Evolutionary conservation across 2,329 filamentous ascomycete species (phyloP), one percentile per base, ranked within the genome.

Genomic region (Raffaelea ambrosiae): DNA sequence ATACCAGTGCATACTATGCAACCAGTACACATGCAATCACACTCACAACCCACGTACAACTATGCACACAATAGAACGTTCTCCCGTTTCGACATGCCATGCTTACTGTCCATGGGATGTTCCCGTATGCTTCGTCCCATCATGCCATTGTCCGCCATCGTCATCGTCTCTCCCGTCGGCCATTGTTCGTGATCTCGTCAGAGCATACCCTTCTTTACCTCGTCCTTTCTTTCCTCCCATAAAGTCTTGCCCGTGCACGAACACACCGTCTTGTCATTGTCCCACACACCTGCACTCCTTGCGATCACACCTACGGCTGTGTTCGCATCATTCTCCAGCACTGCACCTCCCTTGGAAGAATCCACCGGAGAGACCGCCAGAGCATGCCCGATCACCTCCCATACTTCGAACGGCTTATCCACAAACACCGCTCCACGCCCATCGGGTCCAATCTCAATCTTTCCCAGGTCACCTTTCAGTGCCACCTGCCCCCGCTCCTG

Each of bases 251-350:
- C 93, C 35, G 89, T 95, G 67, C 93, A 98, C 43, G 89, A 95
- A 65, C 93, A 98, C 5, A 98, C 91, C 41, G 87, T 95, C 76
- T 97, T 98, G 63, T 96, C 88, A 59, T 98, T 95, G 65, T 96
- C 91, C 93, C 93, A 98, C 52, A 95, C 85, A n/a, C 93, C 93
- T 16, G 93, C 91, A 65, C 90, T 96, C 61, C 93, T 76, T 43
- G 93, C 93, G 67, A 98, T 88, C 45, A 98, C 90, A 9, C 93
- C 93, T 2, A 95, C 87, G 44, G 96, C 72, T 19, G 89, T 95
- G 63, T 94, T 81, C 48, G 82, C 76, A 61, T 95, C 87, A 56
- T 95, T 90, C 58, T 74, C 73, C 57, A 83, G 68, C 60, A 77
- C 73, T 48, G 71, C 72, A 1, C 81, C 77, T 7, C 31, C 20